Base-by-base conservation (phyloP, 148 eudicot species). In the Rhododendron mucronatum region DNA sequence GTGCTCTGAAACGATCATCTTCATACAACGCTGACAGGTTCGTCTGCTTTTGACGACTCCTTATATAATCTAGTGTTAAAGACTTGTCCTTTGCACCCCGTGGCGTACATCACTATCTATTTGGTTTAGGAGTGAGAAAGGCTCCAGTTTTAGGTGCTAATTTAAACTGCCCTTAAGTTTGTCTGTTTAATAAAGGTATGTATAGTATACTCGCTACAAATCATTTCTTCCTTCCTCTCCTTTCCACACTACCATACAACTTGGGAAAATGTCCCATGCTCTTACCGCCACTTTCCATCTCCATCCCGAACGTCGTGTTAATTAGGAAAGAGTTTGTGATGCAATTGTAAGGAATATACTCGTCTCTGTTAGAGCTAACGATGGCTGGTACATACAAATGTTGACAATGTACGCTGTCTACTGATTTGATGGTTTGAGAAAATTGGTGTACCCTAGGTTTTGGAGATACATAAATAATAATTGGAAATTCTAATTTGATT, bases 11-110 rank as follows among this genome's bases (percentile, higher is more conserved):
- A 87, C 92, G 95, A 71, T 94, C 97, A 12, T 92, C 94, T 78
- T 95, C 98, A 37, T 94, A 89, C 85, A 94, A 93, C 75, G 95
- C 94, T 83, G 97, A 94, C 89, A 93, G 97, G 98, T 96, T 84
- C 45, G 81, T 85, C 1, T 14, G 44, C 26, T 82, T 44, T 82
- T 28, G 7, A 33, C 28, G 13, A 18, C 18, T 73, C 44, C 37
- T 28, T 28, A 28, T 69, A 26, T 30, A 35, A 28, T 69, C 23
- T 84, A 71, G 88, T 30, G 4, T 7, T 28, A 14, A 55, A 74
- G 26, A 44, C 11, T 82, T 35, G 37, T 78, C 51, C 79, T 73
- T 81, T 71, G 83, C 78, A 26, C 33, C 61, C 1, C 3, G 37
- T 35, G 10, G 26, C 15, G n/a, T 82, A 16, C 35, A 65, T 61